Evolutionary conservation across 2,329 filamentous ascomycete genomes (phyloP), one percentile per base, ranked within the genome.

Genomic region (Colletotrichum somersetense): DNA sequence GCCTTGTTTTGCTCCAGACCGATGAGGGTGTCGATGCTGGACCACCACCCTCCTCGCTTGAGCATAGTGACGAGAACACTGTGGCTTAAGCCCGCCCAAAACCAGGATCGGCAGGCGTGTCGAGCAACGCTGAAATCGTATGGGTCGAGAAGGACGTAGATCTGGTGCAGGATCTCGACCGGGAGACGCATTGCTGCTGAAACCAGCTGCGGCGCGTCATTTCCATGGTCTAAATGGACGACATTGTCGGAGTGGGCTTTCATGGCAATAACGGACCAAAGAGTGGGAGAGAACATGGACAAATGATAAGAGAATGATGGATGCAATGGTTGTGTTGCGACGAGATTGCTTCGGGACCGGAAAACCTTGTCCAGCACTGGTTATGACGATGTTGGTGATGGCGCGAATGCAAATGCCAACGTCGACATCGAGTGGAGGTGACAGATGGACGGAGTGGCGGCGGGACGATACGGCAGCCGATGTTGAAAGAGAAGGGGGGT

Each of bases 31-130:
- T 77, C 69, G 50, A 80, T 74, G 72, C 80, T 81, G 66, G 75
- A 83, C 81, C 81, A 87, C 86, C 88, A 89, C 5, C 89, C 89
- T 48, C 87, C 87, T 70, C 86, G 81, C 74, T 83, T 84, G 56
- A 91, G 76, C 87, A 91, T 90, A 2, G 75, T 76, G 35, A 80
- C 78, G 14, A 92, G 80, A 2, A 92, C 75, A 2, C 76, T 79
- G 53, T 80, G 79, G 62, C 90, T 81, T n/a, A 92, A 78, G 62
- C 89, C 88, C 30, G 85, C 85, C 48, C 85, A 79, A 81, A 91
- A 89, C 91, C 89, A 92, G 46, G 80, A 79, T 57, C 86, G 85
- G 76, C 89, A 92, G 23, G 86, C 86, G 73, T 88, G 86, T 23
- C 90, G 85, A 20, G 89, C 89, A 66, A 88, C 83, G 75, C 92